A percentile compares a stretch with the other conserved stretches of the same genome.
These are phyloP conservation scores for Chlorella sp. DNA, from an alignment of 139 green algal genomes.

Conservation along the genomic window DNA sequence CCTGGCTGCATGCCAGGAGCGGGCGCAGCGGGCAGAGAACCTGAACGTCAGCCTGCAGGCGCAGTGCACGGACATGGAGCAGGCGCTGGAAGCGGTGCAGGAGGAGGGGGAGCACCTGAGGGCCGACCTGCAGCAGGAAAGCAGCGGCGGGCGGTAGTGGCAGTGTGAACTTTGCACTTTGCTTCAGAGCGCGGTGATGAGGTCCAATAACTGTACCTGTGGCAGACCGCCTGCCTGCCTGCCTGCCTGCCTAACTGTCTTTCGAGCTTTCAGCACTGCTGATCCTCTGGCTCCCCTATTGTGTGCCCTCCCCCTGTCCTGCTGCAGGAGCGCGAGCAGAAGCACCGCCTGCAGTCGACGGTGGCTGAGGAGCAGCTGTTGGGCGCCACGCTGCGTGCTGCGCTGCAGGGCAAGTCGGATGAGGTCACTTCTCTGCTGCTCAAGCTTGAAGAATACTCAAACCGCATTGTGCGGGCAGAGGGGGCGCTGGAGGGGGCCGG, in stretches of 20 bases:
- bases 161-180: too few relatives aligned
- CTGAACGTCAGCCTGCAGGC: neutral
- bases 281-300: neutral
- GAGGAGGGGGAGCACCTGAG: neutral
- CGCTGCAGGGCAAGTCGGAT: neutral
- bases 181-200: neutral
- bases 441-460: slow-evolving; percentile 16
- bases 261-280: neutral
- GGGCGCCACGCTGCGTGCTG: neutral
- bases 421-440: neutral
- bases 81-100: neutral
- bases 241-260: neutral
- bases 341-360: neutral
- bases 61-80: neutral
- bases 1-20: neutral
- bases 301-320: neutral
- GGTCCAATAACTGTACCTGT: neutral
- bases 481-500: neutral
- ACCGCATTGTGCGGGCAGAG: neutral
- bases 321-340: slow-evolving; percentile 32
- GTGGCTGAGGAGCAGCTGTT: slow-evolving; percentile 17
- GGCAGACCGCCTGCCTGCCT: neutral
- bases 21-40: slow-evolving; percentile 10
- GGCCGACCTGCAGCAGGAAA: slow-evolving; percentile 4
- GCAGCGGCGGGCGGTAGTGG: neutral